Base-by-base conservation (phyloP, 2,329 filamentous ascomycete species). In the Arthrocladium fulminans region DNA sequence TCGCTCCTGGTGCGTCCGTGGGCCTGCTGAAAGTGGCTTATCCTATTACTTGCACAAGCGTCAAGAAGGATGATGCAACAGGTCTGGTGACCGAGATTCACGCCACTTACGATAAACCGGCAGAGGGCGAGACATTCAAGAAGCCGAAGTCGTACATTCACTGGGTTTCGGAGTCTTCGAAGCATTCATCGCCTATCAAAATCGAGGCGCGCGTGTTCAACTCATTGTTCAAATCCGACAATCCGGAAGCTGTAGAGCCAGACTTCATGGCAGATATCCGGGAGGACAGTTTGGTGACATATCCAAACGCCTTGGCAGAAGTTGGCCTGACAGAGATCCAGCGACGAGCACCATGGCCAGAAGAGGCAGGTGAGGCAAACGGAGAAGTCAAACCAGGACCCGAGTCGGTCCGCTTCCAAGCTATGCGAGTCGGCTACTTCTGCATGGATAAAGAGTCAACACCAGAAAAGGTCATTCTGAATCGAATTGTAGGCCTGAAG, bases 401-500 rank as follows among this genome's bases (percentile, higher is more conserved):
- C 20, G 86, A 87, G 67, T 84, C 76, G 47, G 83, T 96, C 5
- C 76, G 90, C 41, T 97, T 97, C 75, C 90, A 97, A 73, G 90
- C 81, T 2, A 81, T 95, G 75, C 77, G 90, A 22, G 85, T 90
- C 38, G 90, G 84, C 8, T 95, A 94, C 64, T 92, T 92, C 69
- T 81, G 81, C 72, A 57, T 94, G 65, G 89, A 96, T 63, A 79
- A 76, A 43, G 88, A 94, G 59, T 86, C 81, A 51, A 84, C 80
- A 0, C 23, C 49, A 7, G 85, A 87, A n/a, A 86, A 83, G 65
- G 73, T 94, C 55, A 79, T 97, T 41, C 70, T 97, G 24, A 97
- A 97, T 70, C 78, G 88, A 45, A 96, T 97, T 60, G 89, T 97
- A 19, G 86, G 84, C 41, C 67, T 96, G 61, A 94, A 94, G 72